Evolutionary conservation across 345 rosid species (phyloP).

Genomic region (Aethionema arabicum): DNA sequence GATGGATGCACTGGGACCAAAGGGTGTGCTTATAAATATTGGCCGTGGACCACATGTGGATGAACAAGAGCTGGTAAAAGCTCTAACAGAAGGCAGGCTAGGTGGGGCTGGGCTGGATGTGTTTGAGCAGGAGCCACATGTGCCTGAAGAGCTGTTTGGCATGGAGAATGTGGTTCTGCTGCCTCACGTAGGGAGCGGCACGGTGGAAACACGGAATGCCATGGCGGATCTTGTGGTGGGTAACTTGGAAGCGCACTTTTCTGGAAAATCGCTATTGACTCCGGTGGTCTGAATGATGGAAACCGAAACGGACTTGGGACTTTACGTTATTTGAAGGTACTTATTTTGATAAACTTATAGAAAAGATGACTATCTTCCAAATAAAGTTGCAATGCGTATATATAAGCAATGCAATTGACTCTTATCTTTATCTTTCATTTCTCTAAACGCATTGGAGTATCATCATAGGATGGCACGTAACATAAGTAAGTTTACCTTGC

Average conservation of each 20-base stretch:
- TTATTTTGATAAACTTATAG: constrained; percentile 13
- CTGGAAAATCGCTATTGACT: constrained; percentile 43
- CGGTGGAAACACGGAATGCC: constrained; percentile 47
- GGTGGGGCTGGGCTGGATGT: constrained; percentile 73
- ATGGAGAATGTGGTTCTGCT: constrained; percentile 65
- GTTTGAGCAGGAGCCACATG: constrained; percentile 57
- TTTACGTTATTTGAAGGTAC: neutral
- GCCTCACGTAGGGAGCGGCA: constrained; percentile 69
- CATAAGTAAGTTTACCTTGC: neutral
- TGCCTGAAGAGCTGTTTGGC: constrained; percentile 54
- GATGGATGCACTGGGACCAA: constrained; percentile 62
- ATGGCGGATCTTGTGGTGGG: constrained; percentile 59
- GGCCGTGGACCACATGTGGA: constrained; percentile 66
- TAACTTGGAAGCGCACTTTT: constrained; percentile 56
- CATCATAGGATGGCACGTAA: neutral
- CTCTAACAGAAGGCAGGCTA: constrained; percentile 55
- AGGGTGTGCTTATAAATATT: constrained; percentile 66
- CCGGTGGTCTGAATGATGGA: constrained; percentile 43
- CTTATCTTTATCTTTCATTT: constrained; percentile 1
- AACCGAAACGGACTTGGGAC: neutral
- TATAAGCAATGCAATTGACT: neutral
- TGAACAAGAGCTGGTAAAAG: constrained; percentile 60
- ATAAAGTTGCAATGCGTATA: constrained; percentile 16
- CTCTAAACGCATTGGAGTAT: neutral
- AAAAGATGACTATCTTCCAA: constrained; percentile 8